These are phyloP conservation scores for Botrytis fragariae DNA, from an alignment of 2,329 filamentous ascomycete genomes.

Conservation along the genomic window DNA sequence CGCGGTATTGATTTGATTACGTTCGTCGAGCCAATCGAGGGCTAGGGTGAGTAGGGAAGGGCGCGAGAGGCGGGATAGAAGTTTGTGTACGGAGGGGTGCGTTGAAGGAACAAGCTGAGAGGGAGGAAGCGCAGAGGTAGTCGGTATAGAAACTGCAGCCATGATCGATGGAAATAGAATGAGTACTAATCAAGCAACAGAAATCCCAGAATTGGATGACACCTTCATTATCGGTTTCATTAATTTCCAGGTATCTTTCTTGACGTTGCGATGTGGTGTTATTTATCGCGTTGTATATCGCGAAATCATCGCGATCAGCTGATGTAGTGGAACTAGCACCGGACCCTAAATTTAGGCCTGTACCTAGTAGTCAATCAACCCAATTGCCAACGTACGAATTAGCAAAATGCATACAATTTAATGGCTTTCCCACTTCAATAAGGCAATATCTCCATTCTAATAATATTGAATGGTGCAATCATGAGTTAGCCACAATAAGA, in stretches of 20 bases:
- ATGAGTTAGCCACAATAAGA: neutral
- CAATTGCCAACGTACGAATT: too few relatives aligned
- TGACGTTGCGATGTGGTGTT: neutral
- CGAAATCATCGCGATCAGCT: slow-evolving; percentile 19
- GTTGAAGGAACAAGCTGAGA: slow-evolving; percentile 64
- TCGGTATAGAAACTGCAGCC: slow-evolving; percentile 58
- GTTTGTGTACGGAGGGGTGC: slow-evolving; percentile 63
- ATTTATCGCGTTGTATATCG: neutral
- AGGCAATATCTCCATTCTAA: neutral
- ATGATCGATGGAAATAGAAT: neutral
- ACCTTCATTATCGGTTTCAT: neutral
- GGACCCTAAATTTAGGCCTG: neutral
- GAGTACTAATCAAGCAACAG: neutral
- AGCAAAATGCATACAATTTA: neutral
- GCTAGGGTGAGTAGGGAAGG: slow-evolving; percentile 69
- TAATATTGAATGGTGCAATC: neutral
- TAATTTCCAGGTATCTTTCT: neutral
- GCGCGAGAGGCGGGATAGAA: slow-evolving; percentile 68
- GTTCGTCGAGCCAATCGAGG: slow-evolving; percentile 73
- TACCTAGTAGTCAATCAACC: neutral
- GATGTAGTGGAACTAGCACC: neutral
- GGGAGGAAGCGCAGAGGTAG: slow-evolving; percentile 68
- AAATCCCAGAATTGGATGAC: neutral
- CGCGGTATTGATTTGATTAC: slow-evolving; percentile 56
- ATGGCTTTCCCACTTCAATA: neutral